These are phyloP conservation scores for Boletus rubroflammeus DNA, from an alignment of 768 basidiomycete species.

Conservation along the genomic window DNA sequence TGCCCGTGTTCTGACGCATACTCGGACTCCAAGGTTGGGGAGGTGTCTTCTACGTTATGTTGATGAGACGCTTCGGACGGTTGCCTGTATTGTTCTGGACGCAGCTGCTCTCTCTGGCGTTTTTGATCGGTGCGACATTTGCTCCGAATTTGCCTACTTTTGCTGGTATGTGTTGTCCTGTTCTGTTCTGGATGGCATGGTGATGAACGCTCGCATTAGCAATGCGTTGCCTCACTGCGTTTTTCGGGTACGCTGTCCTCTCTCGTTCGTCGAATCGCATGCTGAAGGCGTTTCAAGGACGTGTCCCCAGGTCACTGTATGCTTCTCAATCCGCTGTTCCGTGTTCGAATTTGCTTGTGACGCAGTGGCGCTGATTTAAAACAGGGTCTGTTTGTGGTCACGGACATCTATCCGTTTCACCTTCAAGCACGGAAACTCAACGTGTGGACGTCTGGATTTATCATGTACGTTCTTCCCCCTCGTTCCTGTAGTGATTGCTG, in stretches of 20 bases:
- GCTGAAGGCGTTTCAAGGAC: constrained; percentile 30
- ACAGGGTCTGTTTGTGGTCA: constrained; percentile 44
- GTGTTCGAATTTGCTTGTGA: not conserved
- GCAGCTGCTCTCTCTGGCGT: constrained; percentile 41
- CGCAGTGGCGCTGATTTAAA: not conserved
- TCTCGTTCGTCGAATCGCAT: not conserved
- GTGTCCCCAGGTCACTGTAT: constrained; percentile 49
- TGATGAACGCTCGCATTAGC: constrained; percentile 11
- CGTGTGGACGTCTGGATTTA: constrained; percentile 52
- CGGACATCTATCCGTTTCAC: constrained; percentile 53
- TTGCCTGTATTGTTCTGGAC: constrained; percentile 32
- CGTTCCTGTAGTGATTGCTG: constrained; percentile 27
- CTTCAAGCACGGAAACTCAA: constrained; percentile 50
- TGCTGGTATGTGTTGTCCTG: constrained; percentile 32
- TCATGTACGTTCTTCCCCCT: constrained; percentile 44
- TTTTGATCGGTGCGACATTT: constrained; percentile 49
- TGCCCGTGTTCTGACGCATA: constrained; percentile 2
- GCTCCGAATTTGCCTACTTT: constrained; percentile 47
- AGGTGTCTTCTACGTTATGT: constrained; percentile 28
- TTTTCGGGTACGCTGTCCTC: constrained; percentile 26
- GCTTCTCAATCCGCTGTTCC: not conserved
- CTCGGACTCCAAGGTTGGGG: constrained; percentile 24
- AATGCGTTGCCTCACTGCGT: constrained; percentile 32
- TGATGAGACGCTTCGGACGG: constrained; percentile 30
- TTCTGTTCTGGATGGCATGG: not conserved